These are phyloP conservation scores for Begonia fuchsioides DNA, from an alignment of 306 rosid genomes.

Conservation along the genomic window DNA sequence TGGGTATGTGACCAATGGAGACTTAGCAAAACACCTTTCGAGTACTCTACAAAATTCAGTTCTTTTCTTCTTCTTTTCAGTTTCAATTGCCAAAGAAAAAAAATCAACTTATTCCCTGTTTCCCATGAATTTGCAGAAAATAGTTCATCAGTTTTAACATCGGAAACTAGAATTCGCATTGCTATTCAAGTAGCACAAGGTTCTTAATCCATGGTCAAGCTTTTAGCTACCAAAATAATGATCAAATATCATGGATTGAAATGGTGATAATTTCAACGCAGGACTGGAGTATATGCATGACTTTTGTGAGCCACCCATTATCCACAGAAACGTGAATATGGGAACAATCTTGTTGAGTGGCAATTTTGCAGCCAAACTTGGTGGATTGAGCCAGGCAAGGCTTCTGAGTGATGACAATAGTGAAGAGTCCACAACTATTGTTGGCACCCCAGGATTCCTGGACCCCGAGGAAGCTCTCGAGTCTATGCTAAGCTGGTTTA, in stretches of 20 bases:
- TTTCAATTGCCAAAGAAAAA: no score
- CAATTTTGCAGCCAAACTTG: slow-evolving; percentile 6
- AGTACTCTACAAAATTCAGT: slow-evolving; percentile 4
- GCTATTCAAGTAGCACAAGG: slow-evolving; percentile 13
- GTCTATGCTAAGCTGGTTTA: no score
- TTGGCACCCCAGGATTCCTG: slow-evolving; percentile 13
- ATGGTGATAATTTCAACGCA: not conserved
- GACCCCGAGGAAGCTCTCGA: slow-evolving; percentile 10
- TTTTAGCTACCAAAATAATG: no score
- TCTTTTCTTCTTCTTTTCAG: no score
- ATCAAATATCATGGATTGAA: no score
- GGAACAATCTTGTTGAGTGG: slow-evolving; percentile 7
- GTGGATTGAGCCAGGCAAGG: slow-evolving; percentile 7
- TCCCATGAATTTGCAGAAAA: no score
- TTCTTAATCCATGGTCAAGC: not conserved
- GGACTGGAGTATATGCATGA: slow-evolving; percentile 11
- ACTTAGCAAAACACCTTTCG: slow-evolving; percentile 12
- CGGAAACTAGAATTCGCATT: slow-evolving; percentile 7
- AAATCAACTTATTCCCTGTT: no score
- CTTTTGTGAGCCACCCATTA: slow-evolving; percentile 10
- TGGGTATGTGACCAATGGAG: slow-evolving; percentile 22
- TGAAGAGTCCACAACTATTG: slow-evolving; percentile 10
- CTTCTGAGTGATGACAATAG: slow-evolving; percentile 2
- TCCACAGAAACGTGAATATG: slow-evolving; percentile 11
- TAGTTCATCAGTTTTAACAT: not conserved